Evolutionary conservation across 2,329 filamentous ascomycete species (phyloP).

Genomic region (Mollisiaceae sp.): DNA sequence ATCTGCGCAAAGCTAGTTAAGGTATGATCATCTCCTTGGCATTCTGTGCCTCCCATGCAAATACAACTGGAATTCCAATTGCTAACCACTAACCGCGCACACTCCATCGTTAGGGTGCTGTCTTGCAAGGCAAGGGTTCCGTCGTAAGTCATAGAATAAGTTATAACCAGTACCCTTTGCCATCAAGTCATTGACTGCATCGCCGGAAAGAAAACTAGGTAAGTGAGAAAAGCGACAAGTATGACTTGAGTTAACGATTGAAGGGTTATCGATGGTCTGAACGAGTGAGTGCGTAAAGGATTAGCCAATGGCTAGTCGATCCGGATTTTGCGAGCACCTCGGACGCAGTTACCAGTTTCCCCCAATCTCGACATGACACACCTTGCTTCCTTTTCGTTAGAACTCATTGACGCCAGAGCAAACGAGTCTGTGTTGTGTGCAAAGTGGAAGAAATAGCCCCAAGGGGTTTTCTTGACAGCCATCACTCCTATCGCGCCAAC

Average conservation of each 20-base stretch:
- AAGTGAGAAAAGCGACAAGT: neutral
- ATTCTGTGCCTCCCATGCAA: neutral
- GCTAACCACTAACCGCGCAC: neutral
- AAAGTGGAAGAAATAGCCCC: conserved; percentile 86
- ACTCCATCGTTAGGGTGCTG: neutral
- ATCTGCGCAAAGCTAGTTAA: conserved; percentile 8
- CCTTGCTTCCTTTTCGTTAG: conserved; percentile 72
- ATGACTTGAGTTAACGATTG: neutral
- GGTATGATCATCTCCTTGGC: neutral
- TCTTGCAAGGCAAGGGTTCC: neutral
- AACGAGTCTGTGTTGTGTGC: conserved; percentile 93
- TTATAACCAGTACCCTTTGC: neutral
- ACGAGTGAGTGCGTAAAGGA: neutral
- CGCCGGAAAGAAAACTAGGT: neutral
- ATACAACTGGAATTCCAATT: neutral
- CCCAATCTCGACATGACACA: conserved; percentile 83
- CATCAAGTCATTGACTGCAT: neutral
- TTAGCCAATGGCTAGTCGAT: conserved; percentile 28
- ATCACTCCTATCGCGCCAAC: conserved; percentile 90
- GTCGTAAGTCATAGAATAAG: neutral
- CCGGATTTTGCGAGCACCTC: conserved; percentile 41
- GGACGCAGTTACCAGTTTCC: conserved; percentile 39
- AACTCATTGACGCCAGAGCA: conserved; percentile 88
- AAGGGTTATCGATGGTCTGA: neutral
- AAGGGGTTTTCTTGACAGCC: conserved; percentile 80